Evolutionary conservation across 768 basidiomycete species (phyloP).

Genomic region (Cystobasidium tubakii): DNA sequence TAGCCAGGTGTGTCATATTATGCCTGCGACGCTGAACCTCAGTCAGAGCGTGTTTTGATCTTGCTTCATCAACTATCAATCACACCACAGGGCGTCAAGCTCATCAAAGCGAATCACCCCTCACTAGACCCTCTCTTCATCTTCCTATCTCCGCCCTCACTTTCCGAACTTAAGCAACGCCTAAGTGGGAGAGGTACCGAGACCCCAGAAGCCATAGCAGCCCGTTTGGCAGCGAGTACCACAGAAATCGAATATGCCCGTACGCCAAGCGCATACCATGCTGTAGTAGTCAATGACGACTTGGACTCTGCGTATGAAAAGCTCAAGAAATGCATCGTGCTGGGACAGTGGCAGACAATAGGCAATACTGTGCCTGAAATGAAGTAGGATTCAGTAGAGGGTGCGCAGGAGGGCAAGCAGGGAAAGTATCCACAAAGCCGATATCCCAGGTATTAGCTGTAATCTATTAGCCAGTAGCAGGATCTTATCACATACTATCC

Average conservation of each 20-base stretch:
- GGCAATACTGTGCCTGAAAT: constrained; percentile 29
- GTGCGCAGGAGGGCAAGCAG: constrained; percentile 1
- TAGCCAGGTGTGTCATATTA: constrained; percentile 78
- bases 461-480: too few species aligned
- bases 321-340: constrained; percentile 54
- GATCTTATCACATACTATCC: background rate
- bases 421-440: too few species aligned
- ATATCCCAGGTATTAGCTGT: too few species aligned
- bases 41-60: background rate
- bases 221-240: constrained; percentile 69
- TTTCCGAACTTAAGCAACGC: constrained; percentile 64
- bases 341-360: constrained; percentile 2
- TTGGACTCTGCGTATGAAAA: constrained; percentile 71
- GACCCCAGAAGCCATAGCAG: constrained; percentile 63
- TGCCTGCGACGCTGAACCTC: too few species aligned
- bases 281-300: constrained; percentile 85
- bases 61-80: background rate
- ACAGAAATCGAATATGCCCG: constrained; percentile 79
- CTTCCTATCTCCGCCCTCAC: constrained; percentile 82
- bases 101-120: constrained; percentile 68
- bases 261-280: constrained; percentile 65
- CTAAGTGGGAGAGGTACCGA: constrained; percentile 79
- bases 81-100: constrained; percentile 69
- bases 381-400: constrained; percentile 29
- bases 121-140: constrained; percentile 76